These are phyloP conservation scores for Murraya koenigii DNA, from an alignment of 345 rosid genomes.

Conservation along the genomic window DNA sequence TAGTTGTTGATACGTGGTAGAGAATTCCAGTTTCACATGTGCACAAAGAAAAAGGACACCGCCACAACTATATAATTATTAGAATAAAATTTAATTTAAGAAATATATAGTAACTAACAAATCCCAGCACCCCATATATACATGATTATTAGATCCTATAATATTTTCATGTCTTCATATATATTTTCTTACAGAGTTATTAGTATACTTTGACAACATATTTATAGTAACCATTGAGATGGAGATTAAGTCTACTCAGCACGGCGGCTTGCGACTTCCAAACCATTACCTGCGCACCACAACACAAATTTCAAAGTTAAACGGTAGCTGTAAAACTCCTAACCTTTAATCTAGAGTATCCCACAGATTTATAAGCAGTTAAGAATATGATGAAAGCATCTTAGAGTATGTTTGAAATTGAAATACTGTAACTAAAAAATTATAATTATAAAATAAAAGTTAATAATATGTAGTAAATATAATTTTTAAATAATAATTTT, in stretches of 20 bases:
- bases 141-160: neutral
- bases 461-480: too few species aligned
- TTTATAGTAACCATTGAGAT: neutral
- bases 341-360: neutral
- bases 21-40: neutral
- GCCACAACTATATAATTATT: neutral
- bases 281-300: slow-evolving; percentile 67
- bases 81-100: too few species aligned
- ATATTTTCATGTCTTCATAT: neutral
- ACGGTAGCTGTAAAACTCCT: neutral
- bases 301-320: slow-evolving; percentile 3
- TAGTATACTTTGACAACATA: neutral
- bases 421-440: too few species aligned
- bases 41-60: too few species aligned
- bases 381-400: neutral
- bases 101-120: neutral
- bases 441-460: too few species aligned
- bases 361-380: neutral
- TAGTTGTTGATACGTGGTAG: neutral
- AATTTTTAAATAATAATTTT: too few species aligned
- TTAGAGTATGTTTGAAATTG: too few species aligned
- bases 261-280: slow-evolving; percentile 69
- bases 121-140: neutral
- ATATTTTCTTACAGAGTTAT: neutral
- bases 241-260: neutral